A percentile compares a stretch with the other conserved stretches of the same genome.
These are phyloP conservation scores for Phycomyces blakesleeanus DNA, from an alignment of 192 early-diverging fungal species.

Conservation along the genomic window DNA sequence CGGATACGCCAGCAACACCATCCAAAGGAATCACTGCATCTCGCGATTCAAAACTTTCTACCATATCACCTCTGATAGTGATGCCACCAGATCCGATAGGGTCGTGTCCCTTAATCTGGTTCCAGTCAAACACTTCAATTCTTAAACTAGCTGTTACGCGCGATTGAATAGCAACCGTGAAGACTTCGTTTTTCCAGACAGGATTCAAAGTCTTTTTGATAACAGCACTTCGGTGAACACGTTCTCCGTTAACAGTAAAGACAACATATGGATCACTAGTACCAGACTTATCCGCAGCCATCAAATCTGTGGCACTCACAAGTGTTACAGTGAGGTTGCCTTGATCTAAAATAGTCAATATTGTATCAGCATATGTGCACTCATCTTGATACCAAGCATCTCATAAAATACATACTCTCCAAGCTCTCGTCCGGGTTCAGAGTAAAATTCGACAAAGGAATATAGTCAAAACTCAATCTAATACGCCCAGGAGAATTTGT, in stretches of 20 bases:
- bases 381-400: no score
- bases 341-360: constrained; percentile 21
- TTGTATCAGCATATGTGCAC: not conserved
- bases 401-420: constrained; percentile 25
- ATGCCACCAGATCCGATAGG: constrained; percentile 41
- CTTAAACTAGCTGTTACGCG: constrained; percentile 33
- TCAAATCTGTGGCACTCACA: constrained; percentile 22
- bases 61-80: constrained; percentile 16
- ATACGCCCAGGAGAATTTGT: constrained; percentile 12
- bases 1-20: constrained; percentile 22
- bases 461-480: constrained; percentile 18
- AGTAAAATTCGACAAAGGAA: constrained; percentile 18
- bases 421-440: constrained; percentile 31
- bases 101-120: constrained; percentile 50
- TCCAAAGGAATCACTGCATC: constrained; percentile 38
- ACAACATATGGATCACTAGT: constrained; percentile 64
- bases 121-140: constrained; percentile 66
- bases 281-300: constrained; percentile 40
- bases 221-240: constrained; percentile 54
- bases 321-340: constrained; percentile 28
- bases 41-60: constrained; percentile 37
- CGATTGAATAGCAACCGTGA: constrained; percentile 23
- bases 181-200: constrained; percentile 30
- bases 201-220: constrained; percentile 64
- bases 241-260: constrained; percentile 55